Conservation (phyloP, 495 filamentous ascomycete genomes). For the Amniculicola lignicola region DNA sequence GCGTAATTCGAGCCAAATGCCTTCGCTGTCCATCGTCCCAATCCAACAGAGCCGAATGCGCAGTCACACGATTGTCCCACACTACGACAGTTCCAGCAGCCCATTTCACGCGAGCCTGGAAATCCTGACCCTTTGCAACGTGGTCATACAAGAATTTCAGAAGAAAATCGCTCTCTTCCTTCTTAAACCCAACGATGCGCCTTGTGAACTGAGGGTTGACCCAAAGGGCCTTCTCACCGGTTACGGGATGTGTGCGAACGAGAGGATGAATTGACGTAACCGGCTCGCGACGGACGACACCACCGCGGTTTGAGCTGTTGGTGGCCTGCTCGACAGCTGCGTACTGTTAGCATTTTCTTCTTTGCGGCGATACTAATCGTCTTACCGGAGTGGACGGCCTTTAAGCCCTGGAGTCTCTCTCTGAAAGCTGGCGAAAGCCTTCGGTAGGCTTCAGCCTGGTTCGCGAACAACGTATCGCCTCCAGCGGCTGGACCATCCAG, state of each 20-base stretch:
- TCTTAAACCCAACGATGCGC: conserved; percentile 69
- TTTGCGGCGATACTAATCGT: background rate
- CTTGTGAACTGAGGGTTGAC: conserved; percentile 82
- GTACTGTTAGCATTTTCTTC: conserved; percentile 1
- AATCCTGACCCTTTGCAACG: conserved; percentile 75
- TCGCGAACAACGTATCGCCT: conserved; percentile 74
- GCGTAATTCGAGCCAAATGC: conserved; percentile 79
- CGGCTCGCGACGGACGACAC: conserved; percentile 67
- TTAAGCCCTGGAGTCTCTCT: conserved; percentile 71
- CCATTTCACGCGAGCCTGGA: conserved; percentile 87
- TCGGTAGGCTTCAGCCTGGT: conserved; percentile 72
- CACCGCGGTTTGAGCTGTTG: conserved; percentile 51
- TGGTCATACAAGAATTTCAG: conserved; percentile 89
- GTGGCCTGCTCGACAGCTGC: conserved; percentile 53
- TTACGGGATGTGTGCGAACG: conserved; percentile 72
- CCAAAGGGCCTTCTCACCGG: conserved; percentile 81
- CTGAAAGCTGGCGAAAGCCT: conserved; percentile 69
- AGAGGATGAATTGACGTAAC: conserved; percentile 70
- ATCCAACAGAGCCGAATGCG: conserved; percentile 74
- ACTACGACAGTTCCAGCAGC: conserved; percentile 78
- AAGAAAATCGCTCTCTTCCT: conserved; percentile 73
- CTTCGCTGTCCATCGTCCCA: conserved; percentile 75
- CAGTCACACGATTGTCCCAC: conserved; percentile 83
- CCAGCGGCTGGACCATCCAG: conserved; percentile 73
- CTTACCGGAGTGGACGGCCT: conserved; percentile 67